phyloP scores from a whole-genome alignment of 179 eudicot genomes.

The Actinidia chinensis region DNA sequence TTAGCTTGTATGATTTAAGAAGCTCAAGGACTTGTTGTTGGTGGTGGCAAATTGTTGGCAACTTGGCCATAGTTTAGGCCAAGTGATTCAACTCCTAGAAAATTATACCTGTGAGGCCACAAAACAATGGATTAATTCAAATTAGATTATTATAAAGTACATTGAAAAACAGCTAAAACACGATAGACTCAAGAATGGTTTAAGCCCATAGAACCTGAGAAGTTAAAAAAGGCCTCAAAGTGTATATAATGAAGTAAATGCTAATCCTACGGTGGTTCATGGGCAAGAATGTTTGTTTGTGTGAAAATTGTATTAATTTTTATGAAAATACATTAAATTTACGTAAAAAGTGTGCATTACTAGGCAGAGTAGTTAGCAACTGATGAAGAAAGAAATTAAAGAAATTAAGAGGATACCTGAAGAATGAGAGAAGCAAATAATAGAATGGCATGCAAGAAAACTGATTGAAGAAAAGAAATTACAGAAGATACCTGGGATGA shows the following conservation, averaged over 20 bases:
- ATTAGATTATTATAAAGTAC: not conserved
- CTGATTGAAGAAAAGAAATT: too few species aligned
- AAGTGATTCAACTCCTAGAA: slow-evolving; percentile 34
- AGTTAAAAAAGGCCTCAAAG: not conserved
- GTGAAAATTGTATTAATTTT: too few species aligned
- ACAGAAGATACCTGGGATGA: too few species aligned
- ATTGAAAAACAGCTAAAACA: not conserved
- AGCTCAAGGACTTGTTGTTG: slow-evolving; percentile 52
- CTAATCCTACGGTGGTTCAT: too few species aligned
- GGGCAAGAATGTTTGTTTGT: too few species aligned
- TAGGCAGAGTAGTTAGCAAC: too few species aligned
- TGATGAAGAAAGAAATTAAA: too few species aligned
- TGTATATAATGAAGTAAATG: not conserved
- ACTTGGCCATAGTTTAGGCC: slow-evolving; percentile 91
- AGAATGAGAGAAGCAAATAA: too few species aligned
- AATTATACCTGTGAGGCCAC: slow-evolving; percentile 19
- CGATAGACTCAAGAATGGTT: not conserved
- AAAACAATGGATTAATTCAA: not conserved
- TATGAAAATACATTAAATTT: too few species aligned
- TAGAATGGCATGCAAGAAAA: too few species aligned
- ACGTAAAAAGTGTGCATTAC: too few species aligned
- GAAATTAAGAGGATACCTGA: too few species aligned
- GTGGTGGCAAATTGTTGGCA: slow-evolving; percentile 73
- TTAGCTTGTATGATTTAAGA: slow-evolving; percentile 40
- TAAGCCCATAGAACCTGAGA: not conserved